phyloP scores from a whole-genome alignment of 1,139 yeast genomes.

The Saccharomycopsis crataegensis region DNA sequence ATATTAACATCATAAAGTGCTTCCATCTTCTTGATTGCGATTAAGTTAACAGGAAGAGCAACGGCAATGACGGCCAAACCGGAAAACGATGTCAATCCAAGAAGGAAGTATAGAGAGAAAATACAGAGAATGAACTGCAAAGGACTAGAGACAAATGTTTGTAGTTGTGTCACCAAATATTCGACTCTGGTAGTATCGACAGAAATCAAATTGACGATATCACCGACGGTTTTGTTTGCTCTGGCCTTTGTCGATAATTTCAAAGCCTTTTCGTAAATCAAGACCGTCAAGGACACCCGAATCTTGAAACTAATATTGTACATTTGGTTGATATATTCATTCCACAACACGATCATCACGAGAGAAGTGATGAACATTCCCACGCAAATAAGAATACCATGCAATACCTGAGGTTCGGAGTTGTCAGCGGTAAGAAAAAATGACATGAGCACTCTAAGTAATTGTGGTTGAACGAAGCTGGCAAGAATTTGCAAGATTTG shows the following conservation, averaged over 20 bases:
- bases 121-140: slow-evolving; percentile 47
- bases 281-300: slow-evolving; percentile 42
- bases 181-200: slow-evolving; percentile 54
- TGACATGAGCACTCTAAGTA: slow-evolving; percentile 41
- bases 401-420: slow-evolving; percentile 35
- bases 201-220: slow-evolving; percentile 49
- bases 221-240: slow-evolving; percentile 44
- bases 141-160: slow-evolving; percentile 53
- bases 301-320: slow-evolving; percentile 41
- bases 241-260: slow-evolving; percentile 41
- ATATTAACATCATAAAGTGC: slow-evolving; percentile 50
- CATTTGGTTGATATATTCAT: slow-evolving; percentile 45
- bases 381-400: slow-evolving; percentile 45
- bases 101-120: slow-evolving; percentile 45
- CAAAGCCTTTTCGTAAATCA: slow-evolving; percentile 46
- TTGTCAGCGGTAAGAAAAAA: slow-evolving; percentile 31
- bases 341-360: slow-evolving; percentile 39
- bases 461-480: slow-evolving; percentile 49
- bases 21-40: slow-evolving; percentile 42
- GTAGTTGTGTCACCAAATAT: slow-evolving; percentile 43
- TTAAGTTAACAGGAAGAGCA: slow-evolving; percentile 52
- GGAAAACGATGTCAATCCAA: slow-evolving; percentile 57
- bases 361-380: slow-evolving; percentile 44
- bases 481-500: slow-evolving; percentile 41
- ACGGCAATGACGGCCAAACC: slow-evolving; percentile 49